Conservation (phyloP, 2,329 filamentous ascomycete species). For the Nigrograna mackinnonii region DNA sequence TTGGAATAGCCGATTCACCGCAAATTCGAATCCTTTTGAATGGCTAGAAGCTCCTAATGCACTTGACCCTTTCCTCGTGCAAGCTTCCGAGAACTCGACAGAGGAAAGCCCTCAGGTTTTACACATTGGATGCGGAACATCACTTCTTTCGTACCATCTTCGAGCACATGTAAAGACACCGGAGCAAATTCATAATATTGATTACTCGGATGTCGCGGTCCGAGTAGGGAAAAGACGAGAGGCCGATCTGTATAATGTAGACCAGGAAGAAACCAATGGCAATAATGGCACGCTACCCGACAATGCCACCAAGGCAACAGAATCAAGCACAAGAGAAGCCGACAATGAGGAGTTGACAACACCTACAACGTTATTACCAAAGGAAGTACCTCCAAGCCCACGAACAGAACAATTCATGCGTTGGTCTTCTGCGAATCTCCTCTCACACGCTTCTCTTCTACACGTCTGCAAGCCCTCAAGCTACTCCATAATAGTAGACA, state of each 20-base stretch:
- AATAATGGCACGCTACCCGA: no score
- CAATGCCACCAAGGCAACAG: background rate
- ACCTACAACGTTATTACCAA: no score
- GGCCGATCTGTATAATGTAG: slow-evolving; percentile 19
- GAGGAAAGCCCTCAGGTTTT: slow-evolving; percentile 28
- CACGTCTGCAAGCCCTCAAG: slow-evolving; percentile 17
- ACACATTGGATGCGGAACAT: slow-evolving; percentile 45
- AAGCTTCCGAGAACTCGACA: slow-evolving; percentile 17
- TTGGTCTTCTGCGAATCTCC: slow-evolving; percentile 38
- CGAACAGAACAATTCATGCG: slow-evolving; percentile 21
- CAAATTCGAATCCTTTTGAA: slow-evolving; percentile 39
- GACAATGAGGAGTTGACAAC: background rate
- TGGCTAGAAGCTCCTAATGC: slow-evolving; percentile 38
- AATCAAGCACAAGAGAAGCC: background rate
- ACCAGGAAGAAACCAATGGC: background rate
- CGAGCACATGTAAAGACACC: slow-evolving; percentile 32
- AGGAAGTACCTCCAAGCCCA: no score
- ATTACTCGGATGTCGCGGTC: slow-evolving; percentile 42
- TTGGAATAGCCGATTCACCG: slow-evolving; percentile 41
- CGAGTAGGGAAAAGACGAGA: slow-evolving; percentile 34
- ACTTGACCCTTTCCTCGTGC: slow-evolving; percentile 30
- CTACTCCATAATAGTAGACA: slow-evolving; percentile 42
- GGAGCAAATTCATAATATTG: slow-evolving; percentile 40
- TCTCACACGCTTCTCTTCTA: slow-evolving; percentile 36
- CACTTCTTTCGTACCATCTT: slow-evolving; percentile 39